Base-by-base conservation (phyloP, 768 basidiomycete species). In the Russula sp. region DNA sequence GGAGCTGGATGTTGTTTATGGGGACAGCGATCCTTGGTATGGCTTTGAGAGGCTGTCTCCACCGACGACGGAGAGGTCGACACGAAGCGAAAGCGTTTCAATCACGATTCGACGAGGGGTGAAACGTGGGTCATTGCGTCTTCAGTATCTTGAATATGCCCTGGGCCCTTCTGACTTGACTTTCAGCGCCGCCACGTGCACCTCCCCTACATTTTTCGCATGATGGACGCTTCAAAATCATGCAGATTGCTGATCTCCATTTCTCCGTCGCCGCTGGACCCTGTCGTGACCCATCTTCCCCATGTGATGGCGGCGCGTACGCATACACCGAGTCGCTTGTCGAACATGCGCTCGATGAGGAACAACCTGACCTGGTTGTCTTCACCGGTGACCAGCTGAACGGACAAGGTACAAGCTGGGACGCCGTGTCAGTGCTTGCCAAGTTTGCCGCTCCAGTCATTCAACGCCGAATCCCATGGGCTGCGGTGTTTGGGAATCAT, bases 331-430 rank as follows among this genome's bases (percentile, higher is more conserved):
- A 77, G n/a, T 78, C 83, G 2, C 82, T 98, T 53, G 75, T 99
- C 45, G 82, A 78, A 7, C 80, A 74, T 42, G 79, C 84, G 22
- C 80, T 99, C 25, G 89, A 91, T 54, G 72, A 76, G 14, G 93
- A 96, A 74, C 85, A 88, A 68, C 96, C 96, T 0, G 92, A 95
- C 70, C 72, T 99, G 11, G 88, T 98, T 51, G 87, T 99, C 8
- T 94, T 98, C 68, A 85, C 83, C 0, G 96, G 96, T 0, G 96
- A 98, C 73, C 93, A 95, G 72, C 79, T 97, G 29, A 97, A 96
- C 66, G 95, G 94, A 0, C 94, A 98, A 72, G 81, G 82, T 13
- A 89, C 90, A 0, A 84, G 88, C 0, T 98, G 94, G 90, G 93
- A 97, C 64, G 79, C 91, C 1, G 84, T 86, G 68, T 89, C 88